Base-by-base conservation (phyloP, 306 rosid species). In the Glycine soja region DNA sequence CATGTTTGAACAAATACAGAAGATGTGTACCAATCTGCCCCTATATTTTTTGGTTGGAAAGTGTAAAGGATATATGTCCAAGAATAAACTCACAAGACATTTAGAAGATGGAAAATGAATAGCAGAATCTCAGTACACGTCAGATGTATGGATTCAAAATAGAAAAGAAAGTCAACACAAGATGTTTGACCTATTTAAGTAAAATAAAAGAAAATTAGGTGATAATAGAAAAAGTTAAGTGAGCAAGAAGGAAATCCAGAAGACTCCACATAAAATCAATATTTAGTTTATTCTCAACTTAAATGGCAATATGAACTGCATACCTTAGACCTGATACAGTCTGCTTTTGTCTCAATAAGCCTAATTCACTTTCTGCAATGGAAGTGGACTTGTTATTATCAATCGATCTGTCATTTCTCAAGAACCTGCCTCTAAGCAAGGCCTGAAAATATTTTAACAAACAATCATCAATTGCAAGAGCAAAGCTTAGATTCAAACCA, bases 291-390 rank as follows among this genome's bases (percentile, higher is more conserved):
- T 76, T 43, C 45, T 56, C 68, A 66, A 9, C 69, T 43, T 38
- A 63, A 63, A 63, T 62, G 58, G 71, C 59, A 62, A 38, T 80
- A 63, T 72, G 54, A 78, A 79, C 77, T 24, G 75, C 87, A 61
- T 89, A 95, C 99, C 99, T 95, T 75, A 95, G 86, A 81, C 96
- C 97, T 84, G 99, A 92, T 68, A 96, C 98, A 61, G 97, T 90
- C 72, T 90, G 96, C 15, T 93, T 90, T 85, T 81, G 90, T 88
- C 99, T 89, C 91, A 96, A 74, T 56, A 96, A 86, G 74, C 99
- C 98, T 76, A 96, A 83, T 83, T 96, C 99, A 88, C 91, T 88
- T 84, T 96, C 98, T 67, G 99, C 97, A 52, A 83, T 63, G 57
- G 99, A 93, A 80, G 89, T 56, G 42, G 93, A 83, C 83, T 92